Base-by-base conservation (phyloP, 208 protist genomes). In the Porcisia hertigi region DNA sequence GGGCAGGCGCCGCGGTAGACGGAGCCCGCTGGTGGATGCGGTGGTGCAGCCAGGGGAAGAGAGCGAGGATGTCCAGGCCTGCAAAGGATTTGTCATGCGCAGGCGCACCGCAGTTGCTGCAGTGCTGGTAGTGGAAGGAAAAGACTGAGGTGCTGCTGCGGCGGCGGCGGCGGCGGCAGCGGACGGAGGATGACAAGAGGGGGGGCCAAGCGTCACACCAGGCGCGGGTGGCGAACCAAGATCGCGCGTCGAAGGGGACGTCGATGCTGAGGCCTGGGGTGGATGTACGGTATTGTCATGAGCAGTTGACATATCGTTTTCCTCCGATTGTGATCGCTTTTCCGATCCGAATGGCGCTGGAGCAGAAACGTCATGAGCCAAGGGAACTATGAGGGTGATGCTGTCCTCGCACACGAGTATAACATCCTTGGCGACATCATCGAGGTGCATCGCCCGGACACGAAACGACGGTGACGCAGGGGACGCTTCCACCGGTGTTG, bases 381-480 rank as follows among this genome's bases (percentile, higher is more conserved):
- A 60, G 6, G 78, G 78, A 1, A 82, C 67, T 43, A 73, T 74
- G n/a, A 82, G 72, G 0, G 78, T 82, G n/a, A 81, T 79, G 70
- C 63, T 65, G 20, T 86, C 77, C 52, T 86, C 78, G 67, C 76
- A 83, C 52, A 89, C 72, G 41, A 92, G 76, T 30, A 92, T 84
- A 43, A 86, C 81, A 52, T 92, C 88, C 52, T 84, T 81, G 1
- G 85, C 85, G 12, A 89, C 88, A 36, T 92, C 88, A 55, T 92
- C 88, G 41, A 92, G 66, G 72, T 80, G 84, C 7, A 92, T 77
- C 16, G 79, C 53, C 1, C 41, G 53, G 3, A 88, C 78, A 14
- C 69, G 73, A 54, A 83, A 77, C 16, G 85, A 79, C 6, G 66
- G 45, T 1, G 75, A 52, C 4, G 69, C 5, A 52, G 58, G 8